Evolutionary conservation across 1,139 yeast genomes (phyloP).

Genomic region (Candida frijolesensis): DNA sequence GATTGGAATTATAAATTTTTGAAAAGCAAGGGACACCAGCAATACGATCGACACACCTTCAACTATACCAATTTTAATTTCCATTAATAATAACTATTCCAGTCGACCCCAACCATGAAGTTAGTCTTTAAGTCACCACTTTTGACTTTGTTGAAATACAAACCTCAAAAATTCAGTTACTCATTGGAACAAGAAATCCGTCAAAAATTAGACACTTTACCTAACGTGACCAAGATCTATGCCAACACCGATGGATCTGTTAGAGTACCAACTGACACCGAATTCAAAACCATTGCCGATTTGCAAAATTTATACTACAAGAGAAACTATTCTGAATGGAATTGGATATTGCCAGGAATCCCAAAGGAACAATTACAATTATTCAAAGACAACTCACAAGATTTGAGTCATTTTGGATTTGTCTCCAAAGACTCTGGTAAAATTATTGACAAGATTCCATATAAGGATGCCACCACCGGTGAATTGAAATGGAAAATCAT

Average conservation of each 20-base stretch:
- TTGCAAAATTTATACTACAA: conserved; percentile 63
- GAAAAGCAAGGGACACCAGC: background rate
- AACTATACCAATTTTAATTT: too few species aligned
- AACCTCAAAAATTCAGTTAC: conserved; percentile 42
- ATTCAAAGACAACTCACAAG: conserved; percentile 64
- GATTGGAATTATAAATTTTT: background rate
- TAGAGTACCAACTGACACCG: conserved; percentile 69
- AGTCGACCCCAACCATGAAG: conserved; percentile 29
- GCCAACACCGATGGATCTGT: conserved; percentile 80
- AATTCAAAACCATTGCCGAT: conserved; percentile 74
- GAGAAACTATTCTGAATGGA: conserved; percentile 63
- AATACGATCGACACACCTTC: too few species aligned
- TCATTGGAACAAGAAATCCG: conserved; percentile 48
- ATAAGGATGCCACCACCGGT: conserved; percentile 76
- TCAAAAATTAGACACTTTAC: conserved; percentile 47
- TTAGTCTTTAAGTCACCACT: conserved; percentile 48
- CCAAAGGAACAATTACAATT: conserved; percentile 59
- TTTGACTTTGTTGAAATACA: conserved; percentile 40
- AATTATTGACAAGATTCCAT: conserved; percentile 83
- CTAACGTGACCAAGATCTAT: conserved; percentile 61
- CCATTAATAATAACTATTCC: too few species aligned
- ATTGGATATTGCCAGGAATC: conserved; percentile 57
- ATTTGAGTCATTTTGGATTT: conserved; percentile 61
- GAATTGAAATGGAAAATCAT: conserved; percentile 79
- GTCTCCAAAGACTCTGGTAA: conserved; percentile 64